Evolutionary conservation across 2,329 filamentous ascomycete genomes (phyloP).

Genomic region (Phaeosphaeriaceae sp.): DNA sequence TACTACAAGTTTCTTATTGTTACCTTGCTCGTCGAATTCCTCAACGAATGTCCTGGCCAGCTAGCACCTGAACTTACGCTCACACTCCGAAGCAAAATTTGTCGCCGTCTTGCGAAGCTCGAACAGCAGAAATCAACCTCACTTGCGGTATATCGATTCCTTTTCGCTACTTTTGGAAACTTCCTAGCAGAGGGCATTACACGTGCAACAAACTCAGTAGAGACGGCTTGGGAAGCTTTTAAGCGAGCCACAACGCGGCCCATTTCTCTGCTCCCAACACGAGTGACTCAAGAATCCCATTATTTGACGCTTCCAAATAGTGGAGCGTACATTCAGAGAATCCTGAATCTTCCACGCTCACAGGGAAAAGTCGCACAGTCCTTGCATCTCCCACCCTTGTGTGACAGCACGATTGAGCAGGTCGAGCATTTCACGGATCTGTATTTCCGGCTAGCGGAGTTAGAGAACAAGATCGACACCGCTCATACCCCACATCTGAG

Average conservation of each 20-base stretch:
- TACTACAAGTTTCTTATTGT: slow-evolving; percentile 67
- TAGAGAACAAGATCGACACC: slow-evolving; percentile 19
- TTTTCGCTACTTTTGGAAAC: slow-evolving; percentile 3
- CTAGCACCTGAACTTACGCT: slow-evolving; percentile 47
- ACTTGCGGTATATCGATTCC: neutral
- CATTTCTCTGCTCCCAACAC: slow-evolving; percentile 37
- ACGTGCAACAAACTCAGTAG: slow-evolving; percentile 20
- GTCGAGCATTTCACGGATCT: slow-evolving; percentile 21
- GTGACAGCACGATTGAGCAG: slow-evolving; percentile 16
- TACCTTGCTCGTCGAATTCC: slow-evolving; percentile 54
- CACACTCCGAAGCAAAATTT: slow-evolving; percentile 60
- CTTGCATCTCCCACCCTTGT: slow-evolving; percentile 8
- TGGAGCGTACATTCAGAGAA: too few species aligned
- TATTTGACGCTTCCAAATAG: neutral
- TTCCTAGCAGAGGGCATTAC: slow-evolving; percentile 22
- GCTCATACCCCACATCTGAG: too few species aligned
- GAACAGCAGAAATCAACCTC: slow-evolving; percentile 48
- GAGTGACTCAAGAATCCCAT: too few species aligned
- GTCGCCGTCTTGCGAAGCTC: slow-evolving; percentile 64
- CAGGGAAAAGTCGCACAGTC: neutral
- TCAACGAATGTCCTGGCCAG: slow-evolving; percentile 48
- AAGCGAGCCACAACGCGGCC: slow-evolving; percentile 38
- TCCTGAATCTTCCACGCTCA: too few species aligned
- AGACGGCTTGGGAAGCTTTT: slow-evolving; percentile 26
- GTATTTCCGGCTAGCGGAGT: slow-evolving; percentile 28